Conservation (phyloP, 345 rosid genomes). For the Corchorus olitorius region DNA sequence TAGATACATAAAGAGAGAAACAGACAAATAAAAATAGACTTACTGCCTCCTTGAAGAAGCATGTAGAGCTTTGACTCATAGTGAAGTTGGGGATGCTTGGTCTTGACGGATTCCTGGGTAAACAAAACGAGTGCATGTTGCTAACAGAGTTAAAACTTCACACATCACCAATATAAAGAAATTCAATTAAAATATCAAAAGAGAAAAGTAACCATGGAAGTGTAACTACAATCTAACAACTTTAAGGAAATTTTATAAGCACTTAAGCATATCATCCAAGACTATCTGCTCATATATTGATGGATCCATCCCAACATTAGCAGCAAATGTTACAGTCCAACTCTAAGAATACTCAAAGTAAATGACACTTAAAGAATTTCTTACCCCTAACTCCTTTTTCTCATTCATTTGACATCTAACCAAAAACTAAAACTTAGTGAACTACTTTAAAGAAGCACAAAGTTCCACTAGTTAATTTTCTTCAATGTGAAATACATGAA, state of each 20-base stretch:
- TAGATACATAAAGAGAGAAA: background rate
- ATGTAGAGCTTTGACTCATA: constrained; percentile 72
- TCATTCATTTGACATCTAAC: background rate
- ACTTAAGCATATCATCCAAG: background rate
- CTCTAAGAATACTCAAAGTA: background rate
- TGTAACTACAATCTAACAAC: background rate
- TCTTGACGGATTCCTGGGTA: constrained; percentile 68
- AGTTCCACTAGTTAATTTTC: background rate
- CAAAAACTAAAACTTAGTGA: background rate
- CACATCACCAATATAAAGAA: background rate
- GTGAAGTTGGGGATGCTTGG: constrained; percentile 82
- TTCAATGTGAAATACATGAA: background rate
- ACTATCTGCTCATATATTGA: background rate
- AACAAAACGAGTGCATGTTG: background rate
- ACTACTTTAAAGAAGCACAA: background rate
- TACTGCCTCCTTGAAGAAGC: constrained; percentile 84
- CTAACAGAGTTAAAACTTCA: background rate
- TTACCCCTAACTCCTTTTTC: background rate
- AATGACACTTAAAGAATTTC: background rate
- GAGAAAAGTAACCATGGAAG: background rate
- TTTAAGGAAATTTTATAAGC: background rate
- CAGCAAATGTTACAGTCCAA: background rate
- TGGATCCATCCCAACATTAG: background rate
- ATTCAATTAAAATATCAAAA: background rate
- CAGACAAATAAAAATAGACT: constrained; percentile 24